A percentile compares a stretch with the other conserved stretches of the same genome.
These are phyloP conservation scores for Ophiocordyceps camponoti-floridani DNA, from an alignment of 2,329 filamentous ascomycete species.

Conservation along the genomic window DNA sequence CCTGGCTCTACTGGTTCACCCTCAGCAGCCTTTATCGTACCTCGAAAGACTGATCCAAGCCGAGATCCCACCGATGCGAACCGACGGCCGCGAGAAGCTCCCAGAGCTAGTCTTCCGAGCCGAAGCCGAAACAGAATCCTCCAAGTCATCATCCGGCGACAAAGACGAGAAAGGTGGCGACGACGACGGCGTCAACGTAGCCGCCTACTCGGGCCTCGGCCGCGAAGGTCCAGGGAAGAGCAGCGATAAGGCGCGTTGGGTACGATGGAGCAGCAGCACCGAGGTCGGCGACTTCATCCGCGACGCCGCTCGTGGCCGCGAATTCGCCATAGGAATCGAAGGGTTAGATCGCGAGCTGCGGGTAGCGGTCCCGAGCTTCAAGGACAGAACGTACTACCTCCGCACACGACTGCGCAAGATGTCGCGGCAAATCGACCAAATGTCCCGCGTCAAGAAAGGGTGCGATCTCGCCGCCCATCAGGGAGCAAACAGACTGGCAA, in stretches of 20 bases:
- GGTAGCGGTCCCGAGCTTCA: conserved; percentile 72
- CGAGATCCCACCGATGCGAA: conserved; percentile 54
- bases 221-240: conserved; percentile 32
- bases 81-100: conserved; percentile 48
- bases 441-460: conserved; percentile 60
- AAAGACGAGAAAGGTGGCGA: too few species aligned
- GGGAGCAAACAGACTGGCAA: conserved; percentile 60
- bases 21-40: conserved; percentile 80
- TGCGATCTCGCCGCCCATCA: conserved; percentile 65
- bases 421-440: conserved; percentile 45
- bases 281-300: conserved; percentile 91
- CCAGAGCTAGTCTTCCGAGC: conserved; percentile 67
- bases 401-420: conserved; percentile 59
- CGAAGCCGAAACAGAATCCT: conserved; percentile 18
- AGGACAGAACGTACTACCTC: conserved; percentile 79
- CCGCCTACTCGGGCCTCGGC: conserved; percentile 54
- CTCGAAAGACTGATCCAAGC: conserved; percentile 78
- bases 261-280: conserved; percentile 75
- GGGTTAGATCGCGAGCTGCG: conserved; percentile 46
- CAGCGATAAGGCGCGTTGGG: conserved; percentile 37
- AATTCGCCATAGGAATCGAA: conserved; percentile 74
- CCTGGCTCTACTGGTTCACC: conserved; percentile 69
- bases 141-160: not conserved
- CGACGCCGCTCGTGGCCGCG: conserved; percentile 67
- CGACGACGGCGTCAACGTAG: conserved; percentile 36